Conservation (phyloP, 1,284 basidiomycete species). For the Pseudozyma sp. region DNA sequence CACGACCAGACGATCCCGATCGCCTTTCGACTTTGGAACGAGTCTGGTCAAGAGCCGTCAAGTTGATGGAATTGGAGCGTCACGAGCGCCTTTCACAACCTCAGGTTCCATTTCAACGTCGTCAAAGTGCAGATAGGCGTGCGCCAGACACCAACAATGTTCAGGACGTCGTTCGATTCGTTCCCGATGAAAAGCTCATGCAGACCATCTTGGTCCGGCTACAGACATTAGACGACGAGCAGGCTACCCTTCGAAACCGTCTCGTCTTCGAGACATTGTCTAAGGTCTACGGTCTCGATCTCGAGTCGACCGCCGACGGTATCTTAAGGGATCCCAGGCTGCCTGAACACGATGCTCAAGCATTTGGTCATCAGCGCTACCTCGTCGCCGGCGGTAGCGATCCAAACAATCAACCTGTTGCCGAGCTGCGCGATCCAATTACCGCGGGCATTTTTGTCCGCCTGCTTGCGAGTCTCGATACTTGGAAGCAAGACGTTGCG, state of each 20-base stretch:
- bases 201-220: slow-evolving; percentile 11
- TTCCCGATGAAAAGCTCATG: slow-evolving; percentile 29
- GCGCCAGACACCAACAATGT: background rate
- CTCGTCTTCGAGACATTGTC: slow-evolving; percentile 15
- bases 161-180: slow-evolving; percentile 11
- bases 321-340: slow-evolving; percentile 24
- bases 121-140: background rate
- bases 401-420: background rate
- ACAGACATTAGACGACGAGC: background rate
- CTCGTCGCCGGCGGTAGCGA: slow-evolving; percentile 6
- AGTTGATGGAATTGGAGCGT: slow-evolving; percentile 26
- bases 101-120: background rate
- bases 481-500: slow-evolving; percentile 12
- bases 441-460: slow-evolving; percentile 1
- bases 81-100: slow-evolving; percentile 4
- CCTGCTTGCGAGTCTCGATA: background rate
- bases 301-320: slow-evolving; percentile 22
- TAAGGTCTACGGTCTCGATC: slow-evolving; percentile 36
- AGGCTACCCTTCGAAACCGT: background rate
- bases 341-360: background rate
- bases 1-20: background rate
- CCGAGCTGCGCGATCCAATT: slow-evolving; percentile 12
- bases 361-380: slow-evolving; percentile 13
- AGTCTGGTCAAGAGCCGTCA: slow-evolving; percentile 16
- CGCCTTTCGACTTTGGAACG: slow-evolving; percentile 8